Evolutionary conservation across 371 early-diverging fungal genomes (phyloP).

Genomic region (Thermomucor indicae-seudaticae): DNA sequence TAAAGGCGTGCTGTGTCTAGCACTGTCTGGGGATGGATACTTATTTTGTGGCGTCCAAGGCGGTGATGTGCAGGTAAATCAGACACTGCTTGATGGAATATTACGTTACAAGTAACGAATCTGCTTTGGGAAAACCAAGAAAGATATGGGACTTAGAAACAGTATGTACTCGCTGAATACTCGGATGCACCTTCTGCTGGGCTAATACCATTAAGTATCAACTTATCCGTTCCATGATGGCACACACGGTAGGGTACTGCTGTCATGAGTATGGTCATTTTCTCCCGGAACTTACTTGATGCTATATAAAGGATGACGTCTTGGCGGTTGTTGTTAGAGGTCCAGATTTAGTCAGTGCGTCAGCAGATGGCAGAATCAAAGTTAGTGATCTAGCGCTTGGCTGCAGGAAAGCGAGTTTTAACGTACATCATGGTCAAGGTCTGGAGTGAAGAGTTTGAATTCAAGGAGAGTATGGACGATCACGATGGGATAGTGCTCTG

Average conservation of each 20-base stretch:
- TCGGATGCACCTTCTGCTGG: neutral
- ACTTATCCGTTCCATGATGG: slow-evolving; percentile 62
- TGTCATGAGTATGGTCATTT: neutral
- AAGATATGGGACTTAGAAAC: slow-evolving; percentile 78
- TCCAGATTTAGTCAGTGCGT: slow-evolving; percentile 61
- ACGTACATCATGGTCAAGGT: slow-evolving; percentile 19
- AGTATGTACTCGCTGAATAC: slow-evolving; percentile 12
- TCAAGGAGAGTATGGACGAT: slow-evolving; percentile 54
- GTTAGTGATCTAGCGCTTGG: slow-evolving; percentile 17
- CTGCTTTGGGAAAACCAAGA: too few species aligned
- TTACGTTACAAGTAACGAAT: too few species aligned
- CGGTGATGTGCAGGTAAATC: slow-evolving; percentile 60
- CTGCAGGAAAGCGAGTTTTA: neutral
- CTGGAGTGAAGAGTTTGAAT: slow-evolving; percentile 72
- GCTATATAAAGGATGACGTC: slow-evolving; percentile 57
- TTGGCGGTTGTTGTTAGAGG: slow-evolving; percentile 48
- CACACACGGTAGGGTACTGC: slow-evolving; percentile 49
- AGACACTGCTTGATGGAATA: too few species aligned
- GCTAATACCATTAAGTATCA: slow-evolving; percentile 36
- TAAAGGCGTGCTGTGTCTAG: slow-evolving; percentile 58
- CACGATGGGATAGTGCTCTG: slow-evolving; percentile 66
- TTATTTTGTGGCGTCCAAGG: slow-evolving; percentile 80
- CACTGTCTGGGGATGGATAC: slow-evolving; percentile 63
- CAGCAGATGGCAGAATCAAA: slow-evolving; percentile 76
- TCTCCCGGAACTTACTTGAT: neutral